Percentiles rank a stretch among this genome's conserved stretches.
These are phyloP conservation scores for Komagataella mondaviorum DNA, from an alignment of 805 yeast genomes.

Conservation along the genomic window DNA sequence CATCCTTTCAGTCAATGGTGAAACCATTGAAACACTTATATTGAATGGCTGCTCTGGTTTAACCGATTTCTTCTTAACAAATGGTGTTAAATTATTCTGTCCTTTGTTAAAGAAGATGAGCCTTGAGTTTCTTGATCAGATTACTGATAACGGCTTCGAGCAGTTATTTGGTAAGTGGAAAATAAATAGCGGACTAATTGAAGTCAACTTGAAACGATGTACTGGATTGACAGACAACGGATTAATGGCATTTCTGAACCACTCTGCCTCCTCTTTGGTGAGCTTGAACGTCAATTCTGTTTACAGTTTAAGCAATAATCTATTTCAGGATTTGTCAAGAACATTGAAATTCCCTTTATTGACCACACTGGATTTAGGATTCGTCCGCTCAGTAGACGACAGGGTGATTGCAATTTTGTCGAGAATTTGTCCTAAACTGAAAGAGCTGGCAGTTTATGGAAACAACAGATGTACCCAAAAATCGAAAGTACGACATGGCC, in stretches of 20 bases:
- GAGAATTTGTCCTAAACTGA: conserved; percentile 44
- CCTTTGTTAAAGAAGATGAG: conserved; percentile 44
- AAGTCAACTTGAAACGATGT: conserved; percentile 54
- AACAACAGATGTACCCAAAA: conserved; percentile 50
- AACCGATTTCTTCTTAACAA: conserved; percentile 46
- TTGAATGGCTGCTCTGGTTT: conserved; percentile 66
- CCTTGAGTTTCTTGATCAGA: conserved; percentile 41
- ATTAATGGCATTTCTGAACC: conserved; percentile 42
- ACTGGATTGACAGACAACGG: conserved; percentile 50
- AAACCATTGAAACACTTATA: conserved; percentile 37
- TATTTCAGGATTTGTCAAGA: conserved; percentile 34
- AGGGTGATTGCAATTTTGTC: conserved; percentile 44
- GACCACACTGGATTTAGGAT: conserved; percentile 63
- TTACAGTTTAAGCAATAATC: conserved; percentile 34
- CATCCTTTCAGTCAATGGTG: conserved; percentile 49
- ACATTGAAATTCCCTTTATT: conserved; percentile 38
- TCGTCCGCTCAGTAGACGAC: conserved; percentile 68
- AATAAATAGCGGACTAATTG: conserved; percentile 43
- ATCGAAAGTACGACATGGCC: conserved; percentile 36
- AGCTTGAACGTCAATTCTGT: conserved; percentile 66
- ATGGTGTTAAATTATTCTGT: conserved; percentile 49
- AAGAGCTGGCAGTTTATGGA: conserved; percentile 71
- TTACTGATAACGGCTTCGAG: conserved; percentile 57
- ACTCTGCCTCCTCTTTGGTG: conserved; percentile 51
- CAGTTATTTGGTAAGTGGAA: conserved; percentile 45